Evolutionary conservation across 2,329 filamentous ascomycete species (phyloP).

Genomic region (Talaromyces verruculosus): DNA sequence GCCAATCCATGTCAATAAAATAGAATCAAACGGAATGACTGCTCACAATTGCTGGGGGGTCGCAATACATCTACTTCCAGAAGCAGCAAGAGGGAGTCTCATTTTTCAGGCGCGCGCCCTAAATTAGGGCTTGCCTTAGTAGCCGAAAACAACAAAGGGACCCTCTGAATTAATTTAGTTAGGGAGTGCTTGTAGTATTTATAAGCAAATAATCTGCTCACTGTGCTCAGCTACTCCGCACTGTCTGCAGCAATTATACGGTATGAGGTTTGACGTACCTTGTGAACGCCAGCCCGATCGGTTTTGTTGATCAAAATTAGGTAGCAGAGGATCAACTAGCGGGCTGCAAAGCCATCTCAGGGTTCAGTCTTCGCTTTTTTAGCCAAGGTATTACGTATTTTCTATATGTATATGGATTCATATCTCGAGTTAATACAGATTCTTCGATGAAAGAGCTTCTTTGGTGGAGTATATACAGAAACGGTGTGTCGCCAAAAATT

Average conservation of each 20-base stretch:
- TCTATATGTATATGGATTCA: neutral
- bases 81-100: neutral
- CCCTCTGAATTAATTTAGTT: neutral
- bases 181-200: slow-evolving; percentile 9
- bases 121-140: neutral
- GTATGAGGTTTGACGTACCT: neutral
- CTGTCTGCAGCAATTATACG: too few species aligned
- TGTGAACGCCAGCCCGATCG: neutral
- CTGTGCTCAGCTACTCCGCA: neutral
- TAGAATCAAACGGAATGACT: neutral
- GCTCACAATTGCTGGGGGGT: neutral
- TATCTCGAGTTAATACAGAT: neutral
- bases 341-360: neutral
- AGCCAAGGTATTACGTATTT: neutral
- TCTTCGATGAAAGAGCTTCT: neutral
- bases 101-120: neutral
- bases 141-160: neutral
- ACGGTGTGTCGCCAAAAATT: neutral
- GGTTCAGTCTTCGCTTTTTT: neutral
- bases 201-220: slow-evolving; percentile 3
- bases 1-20: neutral
- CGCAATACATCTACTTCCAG: neutral
- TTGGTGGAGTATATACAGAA: neutral
- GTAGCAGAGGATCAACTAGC: neutral
- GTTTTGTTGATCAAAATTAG: neutral